phyloP scores from a whole-genome alignment of 2,329 filamentous ascomycete species.

The Fonsecaea nubica region DNA sequence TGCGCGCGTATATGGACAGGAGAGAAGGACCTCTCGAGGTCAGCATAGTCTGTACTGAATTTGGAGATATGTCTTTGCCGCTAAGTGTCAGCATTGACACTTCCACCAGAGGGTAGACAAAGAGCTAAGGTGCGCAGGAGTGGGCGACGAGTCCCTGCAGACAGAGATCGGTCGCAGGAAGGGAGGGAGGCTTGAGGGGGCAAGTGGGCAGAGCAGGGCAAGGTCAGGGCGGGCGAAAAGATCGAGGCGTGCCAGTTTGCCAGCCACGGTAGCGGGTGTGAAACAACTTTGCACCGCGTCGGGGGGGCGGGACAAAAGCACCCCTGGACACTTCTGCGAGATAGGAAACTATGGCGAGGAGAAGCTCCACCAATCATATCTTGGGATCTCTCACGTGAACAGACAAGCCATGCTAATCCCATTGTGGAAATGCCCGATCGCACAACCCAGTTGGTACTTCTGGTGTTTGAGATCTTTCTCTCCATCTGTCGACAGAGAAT shows the following conservation, averaged over 20 bases:
- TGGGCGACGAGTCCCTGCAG: slow-evolving; percentile 6
- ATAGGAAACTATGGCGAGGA: slow-evolving; percentile 6
- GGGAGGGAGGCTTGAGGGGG: background rate
- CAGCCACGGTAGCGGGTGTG: slow-evolving; percentile 9
- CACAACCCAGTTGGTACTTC: background rate
- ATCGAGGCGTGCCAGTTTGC: slow-evolving; percentile 7
- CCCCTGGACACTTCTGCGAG: background rate
- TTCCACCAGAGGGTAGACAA: background rate
- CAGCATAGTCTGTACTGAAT: slow-evolving; percentile 11
- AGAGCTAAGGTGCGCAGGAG: background rate
- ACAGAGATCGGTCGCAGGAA: background rate
- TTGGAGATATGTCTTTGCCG: background rate
- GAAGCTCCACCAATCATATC: slow-evolving; percentile 7
- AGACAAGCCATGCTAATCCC: too few relatives aligned
- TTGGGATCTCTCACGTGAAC: slow-evolving; percentile 1
- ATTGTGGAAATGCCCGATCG: background rate
- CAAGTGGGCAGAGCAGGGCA: too few relatives aligned
- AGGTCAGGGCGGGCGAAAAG: background rate
- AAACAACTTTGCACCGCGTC: slow-evolving; percentile 20
- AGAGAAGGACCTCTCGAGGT: slow-evolving; percentile 10
- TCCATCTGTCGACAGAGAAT: background rate
- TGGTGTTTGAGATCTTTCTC: background rate
- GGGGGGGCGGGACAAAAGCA: slow-evolving; percentile 12
- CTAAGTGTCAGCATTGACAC: slow-evolving; percentile 7
- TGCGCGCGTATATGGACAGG: background rate